These are phyloP conservation scores for Acanthochlamys bracteata DNA, from an alignment of 106 monocot species.

Conservation along the genomic window DNA sequence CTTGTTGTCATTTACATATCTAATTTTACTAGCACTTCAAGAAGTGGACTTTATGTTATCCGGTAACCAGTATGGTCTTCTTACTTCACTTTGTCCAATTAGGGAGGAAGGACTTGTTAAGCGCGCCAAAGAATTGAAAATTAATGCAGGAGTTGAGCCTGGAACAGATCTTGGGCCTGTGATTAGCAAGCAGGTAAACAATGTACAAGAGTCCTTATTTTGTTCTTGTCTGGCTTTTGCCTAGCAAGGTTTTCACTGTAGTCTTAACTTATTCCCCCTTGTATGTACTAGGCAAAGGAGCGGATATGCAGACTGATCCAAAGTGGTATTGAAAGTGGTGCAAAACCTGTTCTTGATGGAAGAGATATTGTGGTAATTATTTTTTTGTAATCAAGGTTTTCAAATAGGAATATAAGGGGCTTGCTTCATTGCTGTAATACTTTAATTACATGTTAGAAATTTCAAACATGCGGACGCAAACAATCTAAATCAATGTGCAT, in stretches of 20 bases:
- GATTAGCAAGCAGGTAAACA: constrained; percentile 80
- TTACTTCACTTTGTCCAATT: constrained; percentile 4
- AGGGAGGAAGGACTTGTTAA: constrained; percentile 85
- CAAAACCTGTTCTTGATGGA: constrained; percentile 84
- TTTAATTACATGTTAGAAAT: too few species aligned
- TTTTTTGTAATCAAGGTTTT: background rate
- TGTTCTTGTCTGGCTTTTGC: background rate
- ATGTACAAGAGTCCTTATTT: too few species aligned
- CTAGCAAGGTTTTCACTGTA: too few species aligned
- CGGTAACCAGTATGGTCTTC: too few species aligned
- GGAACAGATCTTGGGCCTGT: constrained; percentile 93
- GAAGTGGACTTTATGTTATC: too few species aligned
- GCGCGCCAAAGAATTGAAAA: constrained; percentile 54
- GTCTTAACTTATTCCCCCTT: background rate
- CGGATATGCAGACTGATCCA: constrained; percentile 88
- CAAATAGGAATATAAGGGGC: too few species aligned
- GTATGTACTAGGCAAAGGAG: constrained; percentile 56
- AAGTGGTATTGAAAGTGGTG: constrained; percentile 78
- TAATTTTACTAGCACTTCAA: too few species aligned
- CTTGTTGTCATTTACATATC: too few species aligned
- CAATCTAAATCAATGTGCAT: too few species aligned
- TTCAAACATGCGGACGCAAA: too few species aligned
- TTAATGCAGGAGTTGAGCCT: constrained; percentile 81
- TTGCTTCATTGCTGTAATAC: too few species aligned
- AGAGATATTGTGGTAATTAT: constrained; percentile 72